Evolutionary conservation across 352 stramenopile species (phyloP).

Genomic region (Phytophthora litchii): DNA sequence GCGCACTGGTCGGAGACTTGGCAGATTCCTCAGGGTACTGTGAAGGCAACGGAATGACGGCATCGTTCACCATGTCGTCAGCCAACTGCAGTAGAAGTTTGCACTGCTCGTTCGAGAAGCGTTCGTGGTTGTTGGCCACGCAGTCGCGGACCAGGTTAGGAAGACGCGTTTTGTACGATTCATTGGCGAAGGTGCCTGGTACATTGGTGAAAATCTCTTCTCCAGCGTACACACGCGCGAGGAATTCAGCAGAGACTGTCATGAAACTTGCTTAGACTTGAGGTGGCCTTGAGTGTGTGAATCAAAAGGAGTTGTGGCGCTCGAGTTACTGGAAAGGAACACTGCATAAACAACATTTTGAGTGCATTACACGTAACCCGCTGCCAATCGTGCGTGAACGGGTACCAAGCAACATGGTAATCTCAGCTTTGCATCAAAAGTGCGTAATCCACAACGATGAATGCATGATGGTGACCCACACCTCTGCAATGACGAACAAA

Average conservation of each 20-base stretch:
- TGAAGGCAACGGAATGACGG: slow-evolving; percentile 50
- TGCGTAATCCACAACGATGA: slow-evolving; percentile 7
- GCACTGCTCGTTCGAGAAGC: slow-evolving; percentile 43
- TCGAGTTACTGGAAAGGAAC: no score
- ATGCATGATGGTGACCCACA: no score
- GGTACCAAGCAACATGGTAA: slow-evolving; percentile 1
- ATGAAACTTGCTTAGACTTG: slow-evolving; percentile 15
- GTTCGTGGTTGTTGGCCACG: slow-evolving; percentile 48
- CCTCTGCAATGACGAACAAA: no score
- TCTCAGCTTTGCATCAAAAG: slow-evolving; percentile 9
- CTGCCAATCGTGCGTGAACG: no score
- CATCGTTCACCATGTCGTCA: slow-evolving; percentile 48
- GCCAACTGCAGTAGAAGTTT: slow-evolving; percentile 48
- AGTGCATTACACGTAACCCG: no score
- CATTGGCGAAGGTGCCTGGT: slow-evolving; percentile 64
- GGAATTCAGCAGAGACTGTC: slow-evolving; percentile 49
- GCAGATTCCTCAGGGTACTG: slow-evolving; percentile 39
- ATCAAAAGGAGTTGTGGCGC: neutral
- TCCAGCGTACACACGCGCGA: slow-evolving; percentile 41
- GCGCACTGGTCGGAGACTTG: slow-evolving; percentile 43
- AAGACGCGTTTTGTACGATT: slow-evolving; percentile 65
- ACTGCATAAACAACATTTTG: no score
- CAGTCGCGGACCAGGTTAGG: slow-evolving; percentile 66
- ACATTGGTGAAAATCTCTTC: slow-evolving; percentile 56
- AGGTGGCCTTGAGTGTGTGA: neutral